phyloP scores from a whole-genome alignment of 1,284 basidiomycete genomes.

The Puccinia triticina region DNA sequence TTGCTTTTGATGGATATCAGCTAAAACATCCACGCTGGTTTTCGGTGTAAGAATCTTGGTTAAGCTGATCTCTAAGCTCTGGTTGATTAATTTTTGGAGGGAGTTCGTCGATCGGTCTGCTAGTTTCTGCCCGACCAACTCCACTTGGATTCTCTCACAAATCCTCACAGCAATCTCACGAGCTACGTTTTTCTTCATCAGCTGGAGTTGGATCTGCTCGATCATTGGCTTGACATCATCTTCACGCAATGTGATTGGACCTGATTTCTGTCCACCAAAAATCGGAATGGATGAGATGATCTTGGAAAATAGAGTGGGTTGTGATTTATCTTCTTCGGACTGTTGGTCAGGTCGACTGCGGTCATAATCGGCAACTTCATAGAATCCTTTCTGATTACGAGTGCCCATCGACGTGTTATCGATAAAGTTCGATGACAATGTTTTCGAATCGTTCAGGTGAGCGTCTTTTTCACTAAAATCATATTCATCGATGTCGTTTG shows the following conservation, averaged over 20 bases:
- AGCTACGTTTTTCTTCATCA: slow-evolving; percentile 99
- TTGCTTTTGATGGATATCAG: slow-evolving; percentile 67
- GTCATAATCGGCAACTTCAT: slow-evolving; percentile 95
- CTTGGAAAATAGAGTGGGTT: slow-evolving; percentile 46
- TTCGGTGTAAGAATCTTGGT: slow-evolving; percentile 94
- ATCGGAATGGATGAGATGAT: slow-evolving; percentile 58
- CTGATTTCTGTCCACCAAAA: slow-evolving; percentile 62
- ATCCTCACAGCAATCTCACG: slow-evolving; percentile 92
- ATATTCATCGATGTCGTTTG: slow-evolving; percentile 82
- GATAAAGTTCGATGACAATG: slow-evolving; percentile 69
- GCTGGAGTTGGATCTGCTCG: slow-evolving; percentile 91
- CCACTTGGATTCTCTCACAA: slow-evolving; percentile 86
- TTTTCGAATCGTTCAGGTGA: slow-evolving; percentile 61
- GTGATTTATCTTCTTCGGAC: slow-evolving; percentile 47
- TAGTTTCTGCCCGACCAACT: slow-evolving; percentile 85
- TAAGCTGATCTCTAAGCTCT: slow-evolving; percentile 80
- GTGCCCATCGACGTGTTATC: slow-evolving; percentile 79
- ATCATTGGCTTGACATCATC: slow-evolving; percentile 84
- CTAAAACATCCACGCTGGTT: slow-evolving; percentile 89
- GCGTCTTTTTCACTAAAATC: slow-evolving; percentile 68
- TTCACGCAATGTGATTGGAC: slow-evolving; percentile 69
- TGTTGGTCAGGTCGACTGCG: slow-evolving; percentile 58
- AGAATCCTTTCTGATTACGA: slow-evolving; percentile 78
- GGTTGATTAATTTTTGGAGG: slow-evolving; percentile 82
- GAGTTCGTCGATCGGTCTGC: slow-evolving; percentile 67